A percentile compares a stretch with the other conserved stretches of the same genome.
Evolutionary conservation across 192 early-diverging fungal species (phyloP).

Genomic region (Funneliformis geosporum): DNA sequence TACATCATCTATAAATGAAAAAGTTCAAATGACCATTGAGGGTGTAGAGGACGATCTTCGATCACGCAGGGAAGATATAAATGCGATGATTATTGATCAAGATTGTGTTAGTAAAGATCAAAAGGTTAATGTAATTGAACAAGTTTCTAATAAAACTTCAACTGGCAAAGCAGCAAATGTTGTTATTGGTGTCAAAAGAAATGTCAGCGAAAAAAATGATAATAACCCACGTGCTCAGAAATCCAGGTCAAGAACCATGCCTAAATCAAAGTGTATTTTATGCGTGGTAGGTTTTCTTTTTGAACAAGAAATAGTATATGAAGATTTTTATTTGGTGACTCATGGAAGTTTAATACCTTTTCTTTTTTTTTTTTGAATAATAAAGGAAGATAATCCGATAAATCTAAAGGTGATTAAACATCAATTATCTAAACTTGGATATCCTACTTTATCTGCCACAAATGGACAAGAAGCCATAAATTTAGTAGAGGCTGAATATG

Average conservation of each 20-base stretch:
- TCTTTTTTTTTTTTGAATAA: constrained; percentile 33
- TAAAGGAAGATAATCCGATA: constrained; percentile 35
- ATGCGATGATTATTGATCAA: not conserved
- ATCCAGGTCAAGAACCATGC: not conserved
- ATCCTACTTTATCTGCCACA: constrained; percentile 47
- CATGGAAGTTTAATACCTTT: too few relatives aligned
- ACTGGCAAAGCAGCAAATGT: too few relatives aligned
- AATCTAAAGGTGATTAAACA: constrained; percentile 51
- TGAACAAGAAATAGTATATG: not conserved
- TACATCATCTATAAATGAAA: not conserved
- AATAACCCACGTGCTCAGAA: not conserved
- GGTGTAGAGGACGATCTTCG: not conserved
- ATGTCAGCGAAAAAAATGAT: not conserved
- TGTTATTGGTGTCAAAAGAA: not conserved
- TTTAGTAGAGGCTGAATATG: not conserved
- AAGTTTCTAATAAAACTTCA: not conserved
- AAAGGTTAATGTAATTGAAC: not conserved
- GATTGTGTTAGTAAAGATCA: not conserved
- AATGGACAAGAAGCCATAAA: constrained; percentile 60
- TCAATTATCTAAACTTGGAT: constrained; percentile 56
- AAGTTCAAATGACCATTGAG: not conserved
- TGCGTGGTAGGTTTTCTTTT: constrained; percentile 13
- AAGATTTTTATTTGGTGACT: constrained; percentile 8
- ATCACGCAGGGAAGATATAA: not conserved
- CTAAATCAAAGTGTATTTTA: constrained; percentile 19